Evolutionary conservation across 768 basidiomycete genomes (phyloP).

Genomic region (Mycena capillaripes): DNA sequence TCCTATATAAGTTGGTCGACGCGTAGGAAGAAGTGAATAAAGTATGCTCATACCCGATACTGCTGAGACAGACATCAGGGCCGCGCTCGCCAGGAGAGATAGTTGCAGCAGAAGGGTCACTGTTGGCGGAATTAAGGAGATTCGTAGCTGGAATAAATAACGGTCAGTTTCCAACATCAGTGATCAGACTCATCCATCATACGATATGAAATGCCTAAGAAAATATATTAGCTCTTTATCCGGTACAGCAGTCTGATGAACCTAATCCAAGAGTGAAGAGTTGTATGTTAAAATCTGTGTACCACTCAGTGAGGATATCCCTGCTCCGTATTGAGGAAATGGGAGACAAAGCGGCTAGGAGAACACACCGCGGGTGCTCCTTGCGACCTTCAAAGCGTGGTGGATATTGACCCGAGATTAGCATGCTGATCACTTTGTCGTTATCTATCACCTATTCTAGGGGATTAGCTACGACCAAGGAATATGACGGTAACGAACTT

Average conservation of each 20-base stretch:
- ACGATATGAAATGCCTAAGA: slow-evolving; percentile 39
- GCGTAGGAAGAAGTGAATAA: neutral
- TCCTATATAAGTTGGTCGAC: slow-evolving; percentile 15
- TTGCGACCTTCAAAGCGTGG: slow-evolving; percentile 34
- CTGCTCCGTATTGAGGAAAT: neutral
- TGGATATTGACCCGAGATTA: slow-evolving; percentile 39
- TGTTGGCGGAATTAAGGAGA: slow-evolving; percentile 30
- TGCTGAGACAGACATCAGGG: slow-evolving; percentile 36
- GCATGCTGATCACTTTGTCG: slow-evolving; percentile 38
- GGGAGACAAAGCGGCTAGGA: too few relatives aligned
- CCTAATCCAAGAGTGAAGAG: slow-evolving; percentile 38
- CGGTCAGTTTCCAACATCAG: neutral
- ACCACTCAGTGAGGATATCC: slow-evolving; percentile 38
- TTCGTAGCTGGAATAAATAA: slow-evolving; percentile 17
- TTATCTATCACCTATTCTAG: slow-evolving; percentile 35
- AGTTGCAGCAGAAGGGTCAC: slow-evolving; percentile 34
- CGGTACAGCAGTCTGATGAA: neutral
- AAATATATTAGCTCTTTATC: neutral
- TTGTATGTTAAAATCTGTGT: slow-evolving; percentile 35
- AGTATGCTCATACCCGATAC: slow-evolving; percentile 25
- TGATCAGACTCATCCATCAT: neutral
- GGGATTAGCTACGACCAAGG: neutral
- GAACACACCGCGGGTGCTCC: slow-evolving; percentile 35
- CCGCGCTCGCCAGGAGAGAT: slow-evolving; percentile 36
- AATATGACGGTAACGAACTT: slow-evolving; percentile 3